Base-by-base conservation (phyloP, 768 basidiomycete genomes). In the Podaxis carcinomalis region DNA sequence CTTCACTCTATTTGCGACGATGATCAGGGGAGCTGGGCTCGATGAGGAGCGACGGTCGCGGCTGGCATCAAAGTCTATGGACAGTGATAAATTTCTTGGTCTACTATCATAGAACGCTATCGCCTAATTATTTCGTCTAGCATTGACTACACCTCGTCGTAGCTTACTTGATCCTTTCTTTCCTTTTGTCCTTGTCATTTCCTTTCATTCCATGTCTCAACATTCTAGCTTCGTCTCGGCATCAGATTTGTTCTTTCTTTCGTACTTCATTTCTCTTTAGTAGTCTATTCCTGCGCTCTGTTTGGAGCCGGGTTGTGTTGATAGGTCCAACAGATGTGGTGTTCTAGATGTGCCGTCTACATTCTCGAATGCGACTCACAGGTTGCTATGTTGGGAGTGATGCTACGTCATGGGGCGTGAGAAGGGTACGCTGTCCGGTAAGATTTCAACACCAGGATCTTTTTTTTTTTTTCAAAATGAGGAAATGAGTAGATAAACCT, bases 21-120 rank as follows among this genome's bases (percentile, higher is more conserved):
- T 96, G 77, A 73, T 96, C 60, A 86, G 83, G 70, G 87, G 85
- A 35, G 83, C 88, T 16, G 80, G 79, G 27, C 73, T 95, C 68
- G 84, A 88, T 64, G 82, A 85, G 62, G 86, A 84, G 63, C 78
- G 80, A 55, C 78, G 80, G 51, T 71, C 74, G 59, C 83, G 80
- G 49, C 76, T 92, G 58, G 82, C 83, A 36, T 76, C 80, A 52
- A 90, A 88, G 77, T 85, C 84, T 32, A 68, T 72, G 75, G 84
- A 87, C 65, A 76, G 78, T 58, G 83, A 83, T 68, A 83, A 80
- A 70, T 78, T 91, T 70, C 77, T 87, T 68, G 74, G 68, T 64
- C 78, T 89, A 47, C 73, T 88, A 70, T 79, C 81, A 72, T 86
- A 83, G 79, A 53, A 46, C 53, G 40, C 47, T 58, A 58, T 57